A percentile compares a stretch with the other conserved stretches of the same genome.
These are phyloP conservation scores for Cutaneotrichosporon spelunceum DNA, from an alignment of 1,284 basidiomycete genomes.

Conservation along the genomic window DNA sequence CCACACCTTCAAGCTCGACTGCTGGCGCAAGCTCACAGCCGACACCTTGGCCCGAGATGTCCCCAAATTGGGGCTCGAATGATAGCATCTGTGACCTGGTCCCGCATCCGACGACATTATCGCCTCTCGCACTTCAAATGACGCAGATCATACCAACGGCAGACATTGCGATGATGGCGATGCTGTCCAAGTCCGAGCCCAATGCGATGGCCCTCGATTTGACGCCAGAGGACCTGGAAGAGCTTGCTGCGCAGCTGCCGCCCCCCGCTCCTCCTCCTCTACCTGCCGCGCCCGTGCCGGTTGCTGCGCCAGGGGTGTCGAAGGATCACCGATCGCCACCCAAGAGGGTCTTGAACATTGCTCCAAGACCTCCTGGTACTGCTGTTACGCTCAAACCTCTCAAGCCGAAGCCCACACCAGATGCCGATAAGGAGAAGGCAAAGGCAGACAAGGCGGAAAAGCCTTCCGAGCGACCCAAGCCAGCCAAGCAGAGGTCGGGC, in stretches of 20 bases:
- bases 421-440: background rate
- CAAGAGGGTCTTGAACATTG: constrained; percentile 1
- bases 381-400: background rate
- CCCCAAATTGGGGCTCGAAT: constrained; percentile 12
- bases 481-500: background rate
- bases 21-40: constrained; percentile 6
- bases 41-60: constrained; percentile 20
- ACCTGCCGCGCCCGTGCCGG: constrained; percentile 6
- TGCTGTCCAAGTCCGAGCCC: constrained; percentile 26
- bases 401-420: constrained; percentile 2
- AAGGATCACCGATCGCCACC: constrained; percentile 7
- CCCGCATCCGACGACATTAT: constrained; percentile 21
- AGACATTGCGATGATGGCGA: constrained; percentile 6
- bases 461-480: background rate
- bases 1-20: constrained; percentile 6
- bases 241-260: constrained; percentile 10
- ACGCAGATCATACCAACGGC: constrained; percentile 7
- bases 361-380: background rate
- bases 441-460: background rate
- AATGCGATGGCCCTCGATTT: constrained; percentile 33
- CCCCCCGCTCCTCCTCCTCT: constrained; percentile 2
- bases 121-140: constrained; percentile 36
- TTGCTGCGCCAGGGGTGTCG: constrained; percentile 5
- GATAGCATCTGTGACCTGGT: constrained; percentile 18
- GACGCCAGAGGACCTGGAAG: constrained; percentile 33